Conservation (phyloP, 495 filamentous ascomycete genomes). For the Bacidia rubella region DNA sequence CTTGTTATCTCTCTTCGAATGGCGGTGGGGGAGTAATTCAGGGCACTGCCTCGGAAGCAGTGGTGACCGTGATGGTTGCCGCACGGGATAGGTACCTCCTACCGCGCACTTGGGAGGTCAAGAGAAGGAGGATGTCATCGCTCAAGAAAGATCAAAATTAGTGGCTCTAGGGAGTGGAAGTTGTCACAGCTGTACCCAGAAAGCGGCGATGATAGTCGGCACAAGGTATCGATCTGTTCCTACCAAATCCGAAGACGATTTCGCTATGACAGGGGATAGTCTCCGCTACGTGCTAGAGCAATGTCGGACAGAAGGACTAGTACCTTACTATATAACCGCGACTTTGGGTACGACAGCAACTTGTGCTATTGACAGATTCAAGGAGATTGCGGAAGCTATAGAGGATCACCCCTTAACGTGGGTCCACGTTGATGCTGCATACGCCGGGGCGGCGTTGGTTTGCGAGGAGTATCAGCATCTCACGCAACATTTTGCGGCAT, state of each 20-base stretch:
- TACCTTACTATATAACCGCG: slow-evolving; percentile 73
- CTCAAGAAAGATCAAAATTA: slow-evolving; percentile 49
- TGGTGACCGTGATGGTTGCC: slow-evolving; percentile 73
- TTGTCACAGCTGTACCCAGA: slow-evolving; percentile 70
- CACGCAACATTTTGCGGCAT: slow-evolving; percentile 42
- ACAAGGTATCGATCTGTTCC: slow-evolving; percentile 57
- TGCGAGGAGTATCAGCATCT: slow-evolving; percentile 70
- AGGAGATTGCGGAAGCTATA: slow-evolving; percentile 50
- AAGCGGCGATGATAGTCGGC: slow-evolving; percentile 73
- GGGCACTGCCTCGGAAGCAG: slow-evolving; percentile 74
- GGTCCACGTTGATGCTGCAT: slow-evolving; percentile 90
- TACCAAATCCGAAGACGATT: slow-evolving; percentile 44
- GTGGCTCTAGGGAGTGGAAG: slow-evolving; percentile 69
- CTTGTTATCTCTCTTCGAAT: slow-evolving; percentile 51
- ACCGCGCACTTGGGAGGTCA: slow-evolving; percentile 32
- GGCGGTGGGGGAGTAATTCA: slow-evolving; percentile 85
- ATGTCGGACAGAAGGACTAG: slow-evolving; percentile 47
- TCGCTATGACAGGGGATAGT: slow-evolving; percentile 51
- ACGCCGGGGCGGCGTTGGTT: slow-evolving; percentile 72
- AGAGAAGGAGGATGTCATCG: slow-evolving; percentile 47
- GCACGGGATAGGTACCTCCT: slow-evolving; percentile 62
- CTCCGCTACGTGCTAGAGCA: slow-evolving; percentile 48
- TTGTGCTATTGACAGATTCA: slow-evolving; percentile 73
- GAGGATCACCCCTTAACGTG: slow-evolving; percentile 53
- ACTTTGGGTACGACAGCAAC: slow-evolving; percentile 78